Evolutionary conservation across 2,329 filamentous ascomycete species (phyloP), one percentile per base, ranked within the genome.

Genomic region (Fusarium xyrophilum): DNA sequence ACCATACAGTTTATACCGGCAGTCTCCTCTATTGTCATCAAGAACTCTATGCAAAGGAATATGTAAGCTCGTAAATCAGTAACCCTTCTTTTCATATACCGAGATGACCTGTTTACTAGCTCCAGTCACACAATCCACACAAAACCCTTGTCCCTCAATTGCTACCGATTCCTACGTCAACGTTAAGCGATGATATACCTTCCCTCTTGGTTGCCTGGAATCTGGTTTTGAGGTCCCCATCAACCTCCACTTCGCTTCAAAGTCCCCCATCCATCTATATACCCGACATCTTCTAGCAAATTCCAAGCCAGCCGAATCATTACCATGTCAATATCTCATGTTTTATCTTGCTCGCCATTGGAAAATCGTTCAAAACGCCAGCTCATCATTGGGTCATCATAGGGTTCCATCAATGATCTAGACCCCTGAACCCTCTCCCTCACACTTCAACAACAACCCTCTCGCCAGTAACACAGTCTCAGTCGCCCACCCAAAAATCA

Each of bases 391-490:
- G 39, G 39, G 28, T 59, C 58, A 56, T 67, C 63, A 55, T 55
- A 59, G 39, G 36, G 51, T 56, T 57, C 32, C 48, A 53, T 56
- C 47, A 47, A 36, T 35, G 40, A 67, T 50, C 51, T 47, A 48
- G 53, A 63, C 53, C 48, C 52, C 25, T 55, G 42, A 48, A 56
- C 46, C n/a, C 30, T 33, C 60, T 42, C 42, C 39, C 48, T 52
- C 43, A 52, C 47, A 43, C 48, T 56, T 52, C 50, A 51, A 56
- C 35, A 17, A 54, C 66, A 63, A 63, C 53, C 61, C 47, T 69
- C 48, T 58, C n/a, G 12, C 23, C 39, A 32, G 35, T 67, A 32
- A 30, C 40, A 58, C n/a, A 40, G 66, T 69, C 61, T 67, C 65
- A 57, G 40, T 39, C 43, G 23, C 60, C 27, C 47, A 54, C 65